phyloP scores from a whole-genome alignment of 352 stramenopile species.

The Globisporangium sylvaticum region DNA sequence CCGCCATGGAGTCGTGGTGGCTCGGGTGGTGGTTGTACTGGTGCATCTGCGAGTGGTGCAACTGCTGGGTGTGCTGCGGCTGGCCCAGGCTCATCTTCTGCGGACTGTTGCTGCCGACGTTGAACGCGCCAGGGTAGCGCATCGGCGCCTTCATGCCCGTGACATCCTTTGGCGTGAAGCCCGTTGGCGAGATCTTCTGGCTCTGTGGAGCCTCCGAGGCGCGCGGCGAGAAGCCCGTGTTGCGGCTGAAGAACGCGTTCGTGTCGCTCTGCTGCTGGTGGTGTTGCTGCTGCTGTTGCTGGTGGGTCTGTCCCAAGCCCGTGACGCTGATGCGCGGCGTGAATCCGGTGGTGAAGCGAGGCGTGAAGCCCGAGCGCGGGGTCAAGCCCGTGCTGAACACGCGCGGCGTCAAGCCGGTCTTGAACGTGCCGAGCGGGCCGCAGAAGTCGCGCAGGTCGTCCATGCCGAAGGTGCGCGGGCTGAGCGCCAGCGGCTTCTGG shows the following conservation, averaged over 20 bases:
- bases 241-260: constrained; percentile 39
- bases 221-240: constrained; percentile 58
- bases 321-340: constrained; percentile 62
- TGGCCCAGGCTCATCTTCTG: constrained; percentile 55
- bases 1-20: constrained; percentile 32
- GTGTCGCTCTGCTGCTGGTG: constrained; percentile 32
- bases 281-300: constrained; percentile 16
- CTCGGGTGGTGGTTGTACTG: constrained; percentile 41
- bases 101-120: constrained; percentile 30
- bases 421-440: constrained; percentile 73
- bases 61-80: constrained; percentile 36
- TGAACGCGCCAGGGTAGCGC: constrained; percentile 62
- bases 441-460: constrained; percentile 83
- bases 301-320: constrained; percentile 33
- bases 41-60: constrained; percentile 46
- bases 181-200: constrained; percentile 76
- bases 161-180: constrained; percentile 77
- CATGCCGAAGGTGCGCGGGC: constrained; percentile 78
- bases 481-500: constrained; percentile 73
- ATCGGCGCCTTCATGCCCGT: constrained; percentile 69
- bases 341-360: constrained; percentile 75
- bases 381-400: constrained; percentile 80
- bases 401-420: constrained; percentile 75
- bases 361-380: constrained; percentile 77
- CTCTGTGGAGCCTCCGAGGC: constrained; percentile 31